phyloP scores from a whole-genome alignment of 2,329 filamentous ascomycete species.

The Clarireedia hainanense region DNA sequence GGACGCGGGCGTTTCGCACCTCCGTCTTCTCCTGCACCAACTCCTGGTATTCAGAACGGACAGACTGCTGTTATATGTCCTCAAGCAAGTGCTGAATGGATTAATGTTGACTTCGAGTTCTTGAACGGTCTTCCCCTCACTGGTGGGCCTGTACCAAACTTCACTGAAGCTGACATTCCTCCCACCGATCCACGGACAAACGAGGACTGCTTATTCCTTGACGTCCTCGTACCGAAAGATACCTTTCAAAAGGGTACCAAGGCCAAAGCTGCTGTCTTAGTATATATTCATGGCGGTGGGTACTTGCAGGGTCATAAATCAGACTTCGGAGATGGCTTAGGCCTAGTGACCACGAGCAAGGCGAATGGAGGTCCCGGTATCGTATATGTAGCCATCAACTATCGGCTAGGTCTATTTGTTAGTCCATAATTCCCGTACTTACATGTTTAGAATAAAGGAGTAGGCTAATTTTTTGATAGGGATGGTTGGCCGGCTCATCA shows the following conservation, averaged over 20 bases:
- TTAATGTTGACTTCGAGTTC: no score
- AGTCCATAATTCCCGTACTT: slow-evolving; percentile 1
- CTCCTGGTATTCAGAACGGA: slow-evolving; percentile 23
- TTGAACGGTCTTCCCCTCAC: no score
- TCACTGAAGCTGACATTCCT: no score
- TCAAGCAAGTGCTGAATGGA: slow-evolving; percentile 10
- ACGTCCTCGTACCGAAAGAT: slow-evolving; percentile 36
- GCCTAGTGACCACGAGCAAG: slow-evolving; percentile 28
- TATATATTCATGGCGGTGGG: no score
- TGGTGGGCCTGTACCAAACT: no score
- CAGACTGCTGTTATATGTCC: slow-evolving; percentile 13
- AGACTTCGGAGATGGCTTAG: slow-evolving; percentile 29
- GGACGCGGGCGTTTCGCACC: slow-evolving; percentile 37
- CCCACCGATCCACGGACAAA: no score
- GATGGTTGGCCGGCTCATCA: slow-evolving; percentile 33
- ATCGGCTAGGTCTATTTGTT: slow-evolving; percentile 27
- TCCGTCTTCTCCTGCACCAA: slow-evolving; percentile 25
- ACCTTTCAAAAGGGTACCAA: slow-evolving; percentile 22
- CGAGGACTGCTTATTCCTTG: slow-evolving; percentile 42
- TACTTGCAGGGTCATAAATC: no score
- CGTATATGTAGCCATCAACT: slow-evolving; percentile 28
- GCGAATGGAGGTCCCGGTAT: slow-evolving; percentile 29
- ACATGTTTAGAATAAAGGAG: no score
- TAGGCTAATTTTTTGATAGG: background rate
- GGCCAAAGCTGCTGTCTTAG: background rate